Percentiles rank a stretch among this genome's conserved stretches.
Evolutionary conservation across 2,329 filamentous ascomycete genomes (phyloP).

Genomic region (Shiraia bambusicola): DNA sequence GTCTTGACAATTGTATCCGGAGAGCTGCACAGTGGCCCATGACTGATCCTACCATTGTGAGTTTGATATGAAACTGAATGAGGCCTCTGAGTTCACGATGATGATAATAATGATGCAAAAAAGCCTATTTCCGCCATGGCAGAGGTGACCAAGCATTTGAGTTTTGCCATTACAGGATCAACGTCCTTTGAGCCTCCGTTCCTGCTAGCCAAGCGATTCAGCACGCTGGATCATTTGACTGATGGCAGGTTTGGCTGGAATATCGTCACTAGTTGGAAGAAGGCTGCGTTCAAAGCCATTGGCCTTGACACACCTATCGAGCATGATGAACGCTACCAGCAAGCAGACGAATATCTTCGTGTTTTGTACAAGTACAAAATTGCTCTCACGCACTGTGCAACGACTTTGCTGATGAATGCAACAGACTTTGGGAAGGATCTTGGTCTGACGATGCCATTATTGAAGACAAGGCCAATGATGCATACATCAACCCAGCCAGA

Average conservation of each 20-base stretch:
- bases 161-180: conserved; percentile 64
- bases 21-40: conserved; percentile 66
- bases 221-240: conserved; percentile 63
- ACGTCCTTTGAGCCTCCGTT: conserved; percentile 66
- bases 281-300: conserved; percentile 64
- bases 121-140: conserved; percentile 61
- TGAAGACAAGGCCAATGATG: conserved; percentile 56
- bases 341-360: conserved; percentile 67
- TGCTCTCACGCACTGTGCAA: neutral
- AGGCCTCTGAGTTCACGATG: neutral
- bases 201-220: conserved; percentile 62
- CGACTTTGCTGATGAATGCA: neutral
- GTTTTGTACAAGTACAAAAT: conserved; percentile 60
- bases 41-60: conserved; percentile 63
- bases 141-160: conserved; percentile 64
- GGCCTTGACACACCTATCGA: conserved; percentile 59
- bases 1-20: conserved; percentile 61
- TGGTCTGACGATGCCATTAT: conserved; percentile 59
- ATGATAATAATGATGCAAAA: conserved; percentile 4
- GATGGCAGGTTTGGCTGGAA: conserved; percentile 66
- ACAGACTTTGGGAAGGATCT: conserved; percentile 55
- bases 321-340: conserved; percentile 65
- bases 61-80: conserved; percentile 15
- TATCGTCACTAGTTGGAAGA: conserved; percentile 66
- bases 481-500: conserved; percentile 60